phyloP scores from a whole-genome alignment of 768 basidiomycete species.

The Phylloporus sp. region DNA sequence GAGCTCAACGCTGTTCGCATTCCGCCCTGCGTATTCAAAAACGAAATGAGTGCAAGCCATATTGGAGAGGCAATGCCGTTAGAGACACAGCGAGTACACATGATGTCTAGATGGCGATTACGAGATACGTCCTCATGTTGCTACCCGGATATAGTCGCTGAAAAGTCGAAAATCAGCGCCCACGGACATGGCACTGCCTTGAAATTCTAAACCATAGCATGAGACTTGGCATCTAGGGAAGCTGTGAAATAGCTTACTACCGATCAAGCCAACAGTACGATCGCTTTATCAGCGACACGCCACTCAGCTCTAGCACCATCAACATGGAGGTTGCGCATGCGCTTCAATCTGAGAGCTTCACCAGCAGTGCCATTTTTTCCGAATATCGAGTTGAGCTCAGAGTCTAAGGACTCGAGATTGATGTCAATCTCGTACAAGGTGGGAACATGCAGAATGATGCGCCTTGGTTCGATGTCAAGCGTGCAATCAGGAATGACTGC shows the following conservation, averaged over 20 bases:
- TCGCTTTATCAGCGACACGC: conserved; percentile 49
- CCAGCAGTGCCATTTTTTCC: conserved; percentile 13
- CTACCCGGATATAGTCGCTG: neutral
- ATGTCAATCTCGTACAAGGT: conserved; percentile 50
- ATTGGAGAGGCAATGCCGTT: conserved; percentile 1
- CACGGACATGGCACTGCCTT: conserved; percentile 5
- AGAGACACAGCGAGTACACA: conserved; percentile 2
- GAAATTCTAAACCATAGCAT: neutral
- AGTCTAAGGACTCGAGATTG: conserved; percentile 52
- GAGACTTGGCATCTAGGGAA: neutral
- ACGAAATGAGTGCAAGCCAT: neutral
- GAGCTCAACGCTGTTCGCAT: neutral
- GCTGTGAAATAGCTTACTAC: conserved; percentile 2
- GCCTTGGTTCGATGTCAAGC: conserved; percentile 63
- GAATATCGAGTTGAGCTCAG: conserved; percentile 40
- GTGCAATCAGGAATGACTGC: conserved; percentile 42
- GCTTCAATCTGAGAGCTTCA: conserved; percentile 49
- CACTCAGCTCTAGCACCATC: conserved; percentile 66
- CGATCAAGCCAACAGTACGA: conserved; percentile 44
- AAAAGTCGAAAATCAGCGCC: neutral
- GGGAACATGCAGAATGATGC: conserved; percentile 52
- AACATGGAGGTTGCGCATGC: conserved; percentile 55
- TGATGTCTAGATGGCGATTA: neutral
- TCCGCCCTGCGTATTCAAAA: neutral
- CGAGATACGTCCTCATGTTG: neutral